Conservation (phyloP, 495 filamentous ascomycete species). For the Entonaema liquescens region DNA sequence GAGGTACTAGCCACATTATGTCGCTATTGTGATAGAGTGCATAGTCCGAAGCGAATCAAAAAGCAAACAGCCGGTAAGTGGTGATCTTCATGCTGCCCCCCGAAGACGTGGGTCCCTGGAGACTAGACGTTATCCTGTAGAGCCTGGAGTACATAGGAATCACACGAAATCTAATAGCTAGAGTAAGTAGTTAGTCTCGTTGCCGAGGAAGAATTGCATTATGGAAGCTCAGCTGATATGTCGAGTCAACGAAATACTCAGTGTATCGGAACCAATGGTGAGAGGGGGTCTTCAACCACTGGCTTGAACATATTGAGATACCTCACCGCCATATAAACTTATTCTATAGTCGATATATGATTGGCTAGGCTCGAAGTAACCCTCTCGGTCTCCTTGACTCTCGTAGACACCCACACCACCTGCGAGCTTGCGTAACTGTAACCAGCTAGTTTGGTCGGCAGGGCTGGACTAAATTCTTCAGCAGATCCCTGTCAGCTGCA, state of each 20-base stretch:
- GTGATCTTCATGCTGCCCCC: conserved; percentile 2
- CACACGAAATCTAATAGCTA: conserved; percentile 19
- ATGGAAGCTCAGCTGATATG: conserved; percentile 4
- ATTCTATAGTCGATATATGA: conserved; percentile 5
- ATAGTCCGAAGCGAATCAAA: conserved; percentile 10
- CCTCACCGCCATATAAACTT: conserved; percentile 32
- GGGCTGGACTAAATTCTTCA: conserved; percentile 31
- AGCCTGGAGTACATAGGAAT: conserved; percentile 12
- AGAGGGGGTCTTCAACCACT: conserved; percentile 10
- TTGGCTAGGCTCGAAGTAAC: conserved; percentile 23
- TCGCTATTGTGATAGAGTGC: conserved; percentile 2
- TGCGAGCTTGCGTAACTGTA: not conserved
- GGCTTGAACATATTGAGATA: not conserved
- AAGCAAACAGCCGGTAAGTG: conserved; percentile 13
- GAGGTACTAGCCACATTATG: not conserved
- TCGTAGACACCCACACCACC: conserved; percentile 9
- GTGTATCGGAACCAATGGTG: conserved; percentile 1
- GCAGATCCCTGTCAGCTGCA: conserved; percentile 19
- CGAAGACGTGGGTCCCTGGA: conserved; percentile 7
- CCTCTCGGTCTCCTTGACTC: conserved; percentile 11
- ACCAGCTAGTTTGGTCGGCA: conserved; percentile 9
- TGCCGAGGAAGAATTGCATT: conserved; percentile 9
- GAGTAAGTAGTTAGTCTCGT: conserved; percentile 9
- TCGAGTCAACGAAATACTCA: conserved; percentile 3
- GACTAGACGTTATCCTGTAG: not conserved